Base-by-base conservation (phyloP, 164 flowering plant species). In the Annona cherimola region DNA sequence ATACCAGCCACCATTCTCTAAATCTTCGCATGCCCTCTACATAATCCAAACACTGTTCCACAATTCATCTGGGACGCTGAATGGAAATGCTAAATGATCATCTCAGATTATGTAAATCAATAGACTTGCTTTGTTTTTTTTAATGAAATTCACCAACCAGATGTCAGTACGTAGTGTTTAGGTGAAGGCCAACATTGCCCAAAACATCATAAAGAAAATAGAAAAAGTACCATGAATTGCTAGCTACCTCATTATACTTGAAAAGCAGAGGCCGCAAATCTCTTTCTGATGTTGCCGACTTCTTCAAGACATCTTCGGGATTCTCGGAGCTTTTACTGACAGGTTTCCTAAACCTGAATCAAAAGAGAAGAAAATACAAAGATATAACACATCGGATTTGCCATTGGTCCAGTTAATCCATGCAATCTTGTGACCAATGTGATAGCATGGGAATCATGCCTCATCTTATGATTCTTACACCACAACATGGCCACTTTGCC, bases 221-320 rank as follows among this genome's bases (percentile, higher is more conserved):
- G 5, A 70, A 55, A 66, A 11, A 69, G 42, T 9, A 45, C n/a
- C 16, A 46, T 1, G 26, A 42, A 63, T 43, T 20, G 26, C 42
- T 41, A 57, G 4, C 44, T 86, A 92, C 97, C 97, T 94, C 96
- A 78, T 92, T 94, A 73, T 85, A 94, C 79, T 94, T 94, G 70
- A 94, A 92, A 42, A 94, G 71, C 45, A 94, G 66, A 67, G 96
- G 96, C 63, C 86, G 90, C 40, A 81, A 78, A 78, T 90, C 90
- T 81, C 92, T 87, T 78, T 82, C 90, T 66, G 57, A 20, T 20
- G 86, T 84, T 69, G 79, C 85, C 57, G 75, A 71, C 78, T 80
- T 82, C 68, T 70, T 79, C 73, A 44, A 69, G 63, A 65, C 42
- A 46, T 35, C 69, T 60, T 80, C 81, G 43, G 79, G 46, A 78